phyloP scores from a whole-genome alignment of 2,329 filamentous ascomycete species.

The Alternaria viburni region DNA sequence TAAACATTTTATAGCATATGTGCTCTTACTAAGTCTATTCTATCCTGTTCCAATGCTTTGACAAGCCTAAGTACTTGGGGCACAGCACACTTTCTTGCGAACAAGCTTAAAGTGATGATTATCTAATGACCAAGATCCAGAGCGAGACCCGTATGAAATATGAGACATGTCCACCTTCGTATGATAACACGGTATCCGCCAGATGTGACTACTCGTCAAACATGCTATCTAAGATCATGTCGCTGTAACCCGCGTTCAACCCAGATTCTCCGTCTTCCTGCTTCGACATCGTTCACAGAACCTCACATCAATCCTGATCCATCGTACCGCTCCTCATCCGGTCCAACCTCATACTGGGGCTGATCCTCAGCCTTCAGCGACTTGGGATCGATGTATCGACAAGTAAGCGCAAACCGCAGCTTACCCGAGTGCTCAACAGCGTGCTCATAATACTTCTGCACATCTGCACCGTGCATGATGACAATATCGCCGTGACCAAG shows the following conservation, averaged over 20 bases:
- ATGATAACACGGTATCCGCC: not conserved
- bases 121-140: no score
- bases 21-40: no score
- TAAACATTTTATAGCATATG: no score
- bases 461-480: conserved; percentile 65
- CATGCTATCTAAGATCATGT: not conserved
- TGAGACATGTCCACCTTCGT: not conserved
- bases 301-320: conserved; percentile 22
- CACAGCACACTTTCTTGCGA: no score
- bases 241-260: not conserved
- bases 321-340: conserved; percentile 47
- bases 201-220: not conserved
- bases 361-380: conserved; percentile 50
- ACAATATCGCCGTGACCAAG: conserved; percentile 69
- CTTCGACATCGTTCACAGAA: not conserved
- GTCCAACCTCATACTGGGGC: conserved; percentile 47
- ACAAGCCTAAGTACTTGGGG: no score
- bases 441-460: conserved; percentile 69
- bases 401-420: conserved; percentile 64
- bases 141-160: no score
- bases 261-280: not conserved
- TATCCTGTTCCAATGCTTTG: no score
- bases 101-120: no score
- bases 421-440: conserved; percentile 59
- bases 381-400: conserved; percentile 58